Evolutionary conservation across 2,329 filamentous ascomycete genomes (phyloP).

Genomic region (Aspergillus ochraceus): DNA sequence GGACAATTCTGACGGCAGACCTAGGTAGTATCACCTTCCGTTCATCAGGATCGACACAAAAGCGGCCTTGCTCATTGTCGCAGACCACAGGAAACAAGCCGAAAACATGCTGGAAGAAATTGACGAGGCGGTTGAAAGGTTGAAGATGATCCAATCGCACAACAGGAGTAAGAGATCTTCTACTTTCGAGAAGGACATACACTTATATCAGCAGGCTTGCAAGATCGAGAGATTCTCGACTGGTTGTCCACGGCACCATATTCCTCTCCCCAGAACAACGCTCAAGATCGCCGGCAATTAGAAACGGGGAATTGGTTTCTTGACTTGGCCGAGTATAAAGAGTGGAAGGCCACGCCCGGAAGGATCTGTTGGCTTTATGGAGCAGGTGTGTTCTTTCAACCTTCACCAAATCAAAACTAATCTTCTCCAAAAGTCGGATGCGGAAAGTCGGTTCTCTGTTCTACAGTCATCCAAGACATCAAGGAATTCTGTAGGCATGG

Average conservation of each 20-base stretch:
- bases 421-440: background rate
- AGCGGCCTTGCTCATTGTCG: background rate
- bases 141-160: background rate
- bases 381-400: background rate
- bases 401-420: too few relatives aligned
- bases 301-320: slow-evolving; percentile 2
- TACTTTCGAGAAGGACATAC: too few relatives aligned
- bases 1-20: background rate
- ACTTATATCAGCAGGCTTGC: background rate
- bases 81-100: background rate
- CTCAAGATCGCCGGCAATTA: background rate
- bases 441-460: background rate
- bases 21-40: background rate
- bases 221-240: background rate
- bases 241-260: background rate
- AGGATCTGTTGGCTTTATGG: background rate
- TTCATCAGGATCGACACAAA: too few relatives aligned
- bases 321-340: background rate
- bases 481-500: background rate
- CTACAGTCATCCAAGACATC: slow-evolving; percentile 1
- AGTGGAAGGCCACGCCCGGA: background rate
- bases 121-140: background rate
- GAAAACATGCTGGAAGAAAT: background rate
- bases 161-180: too few relatives aligned
- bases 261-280: background rate